These are phyloP conservation scores for Skeletonema potamos DNA, from an alignment of 108 stramenopile genomes.

Conservation along the genomic window DNA sequence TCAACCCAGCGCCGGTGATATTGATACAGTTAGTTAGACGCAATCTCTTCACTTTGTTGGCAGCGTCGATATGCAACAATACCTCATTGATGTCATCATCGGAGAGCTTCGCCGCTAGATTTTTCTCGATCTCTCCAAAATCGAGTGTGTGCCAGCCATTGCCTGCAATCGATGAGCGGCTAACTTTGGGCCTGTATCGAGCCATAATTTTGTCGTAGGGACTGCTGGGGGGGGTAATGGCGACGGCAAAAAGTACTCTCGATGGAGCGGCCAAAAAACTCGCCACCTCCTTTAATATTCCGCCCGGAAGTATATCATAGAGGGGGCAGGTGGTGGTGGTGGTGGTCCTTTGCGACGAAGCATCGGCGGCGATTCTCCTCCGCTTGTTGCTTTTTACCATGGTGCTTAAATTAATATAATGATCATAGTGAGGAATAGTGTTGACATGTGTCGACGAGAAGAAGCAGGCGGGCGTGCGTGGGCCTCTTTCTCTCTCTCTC, in stretches of 20 bases:
- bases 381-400: not conserved
- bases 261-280: not conserved
- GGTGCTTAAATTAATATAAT: no score
- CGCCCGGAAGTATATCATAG: not conserved
- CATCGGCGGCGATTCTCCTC: not conserved
- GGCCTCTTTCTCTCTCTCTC: no score
- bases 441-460: no score
- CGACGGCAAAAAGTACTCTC: not conserved
- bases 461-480: no score
- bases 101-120: constrained; percentile 2
- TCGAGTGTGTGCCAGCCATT: constrained; percentile 6
- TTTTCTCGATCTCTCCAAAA: constrained; percentile 10
- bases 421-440: no score
- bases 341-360: not conserved
- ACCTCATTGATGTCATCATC: constrained; percentile 12
- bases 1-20: constrained; percentile 10
- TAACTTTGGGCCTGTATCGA: not conserved
- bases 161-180: not conserved
- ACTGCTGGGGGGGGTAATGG: not conserved
- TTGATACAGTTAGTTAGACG: constrained; percentile 1
- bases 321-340: not conserved
- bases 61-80: constrained; percentile 8
- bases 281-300: not conserved
- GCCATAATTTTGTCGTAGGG: not conserved
- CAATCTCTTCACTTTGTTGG: constrained; percentile 5